Base-by-base conservation (phyloP, 768 basidiomycete species). In the Suillus bovinus region DNA sequence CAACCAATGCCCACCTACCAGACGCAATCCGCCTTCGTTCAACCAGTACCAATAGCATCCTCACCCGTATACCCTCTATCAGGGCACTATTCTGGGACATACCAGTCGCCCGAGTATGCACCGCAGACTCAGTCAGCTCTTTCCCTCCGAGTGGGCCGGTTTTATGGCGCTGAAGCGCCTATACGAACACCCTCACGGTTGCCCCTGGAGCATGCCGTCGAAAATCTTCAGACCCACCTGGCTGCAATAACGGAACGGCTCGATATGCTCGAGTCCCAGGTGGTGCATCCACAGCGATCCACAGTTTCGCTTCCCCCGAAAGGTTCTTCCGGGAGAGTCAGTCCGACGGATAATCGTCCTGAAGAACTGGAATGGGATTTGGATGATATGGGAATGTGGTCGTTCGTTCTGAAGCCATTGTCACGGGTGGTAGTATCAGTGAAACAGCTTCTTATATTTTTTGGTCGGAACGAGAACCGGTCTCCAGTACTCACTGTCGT, bases 341-440 rank as follows among this genome's bases (percentile, higher is more conserved):
- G 81, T 39, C 82, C 82, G 6, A 68, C 78, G 38, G 71, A 73
- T 44, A 68, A 76, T 4, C 71, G 70, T 38, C 34, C 63, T 60
- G 75, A 72, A 36, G 63, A 39, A 13, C 73, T 74, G 36, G 74
- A 80, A 22, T 91, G 88, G 87, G 88, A 92, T 70, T 69, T 90
- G n/a, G 84, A 91, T 56, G 90, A 93, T 70, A 79, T 93, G 71
- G 93, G 93, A 53, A 82, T 93, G 79, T 94, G 93, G 93, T 84
- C 92, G 8, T 67, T 88, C 50, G 78, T 93, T 17, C 76, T 91
- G 7, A 85, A 83, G 63, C 91, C 91, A 11, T 58, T 92, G 14
- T 74, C 82, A n/a, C 80, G 80, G 34, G 80, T 83, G 24, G 63
- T 86, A 16, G 78, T 79, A 13, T 72, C 73, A 27, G 65, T 91